These are phyloP conservation scores for Pseudogymnoascus sp. DNA, from an alignment of 2,329 filamentous ascomycete species.

Conservation along the genomic window DNA sequence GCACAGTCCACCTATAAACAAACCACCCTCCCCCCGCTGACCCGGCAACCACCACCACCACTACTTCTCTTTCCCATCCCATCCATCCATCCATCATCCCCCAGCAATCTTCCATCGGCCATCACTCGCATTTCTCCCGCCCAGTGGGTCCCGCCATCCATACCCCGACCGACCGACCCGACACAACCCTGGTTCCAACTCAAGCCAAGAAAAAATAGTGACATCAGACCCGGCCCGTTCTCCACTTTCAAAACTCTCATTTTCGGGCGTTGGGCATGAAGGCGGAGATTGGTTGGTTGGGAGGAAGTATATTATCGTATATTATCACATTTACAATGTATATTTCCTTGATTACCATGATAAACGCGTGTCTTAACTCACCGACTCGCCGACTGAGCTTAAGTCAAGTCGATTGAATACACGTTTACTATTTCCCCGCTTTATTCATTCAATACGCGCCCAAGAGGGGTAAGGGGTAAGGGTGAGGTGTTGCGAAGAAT, in stretches of 20 bases:
- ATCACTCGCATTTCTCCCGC: neutral
- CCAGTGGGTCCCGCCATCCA: neutral
- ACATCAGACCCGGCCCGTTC: neutral
- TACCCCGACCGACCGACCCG: neutral
- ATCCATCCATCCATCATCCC: neutral
- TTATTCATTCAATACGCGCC: no score
- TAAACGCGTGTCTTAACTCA: neutral
- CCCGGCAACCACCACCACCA: neutral
- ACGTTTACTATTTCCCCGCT: no score
- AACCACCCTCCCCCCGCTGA: neutral
- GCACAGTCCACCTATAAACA: conserved; percentile 5
- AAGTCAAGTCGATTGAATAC: neutral
- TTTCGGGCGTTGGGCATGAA: conserved; percentile 1
- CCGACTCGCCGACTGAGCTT: neutral
- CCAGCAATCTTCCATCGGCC: neutral
- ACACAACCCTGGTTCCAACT: neutral
- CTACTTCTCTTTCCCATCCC: neutral
- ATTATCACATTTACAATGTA: neutral
- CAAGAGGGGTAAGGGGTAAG: no score
- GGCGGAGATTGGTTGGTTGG: neutral
- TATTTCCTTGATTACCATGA: neutral
- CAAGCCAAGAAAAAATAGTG: neutral
- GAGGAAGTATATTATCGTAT: no score
- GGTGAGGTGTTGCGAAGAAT: no score
- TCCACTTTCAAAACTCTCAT: neutral